Conservation (phyloP, 2,329 filamentous ascomycete genomes). For the Botrytis sinoallii region DNA sequence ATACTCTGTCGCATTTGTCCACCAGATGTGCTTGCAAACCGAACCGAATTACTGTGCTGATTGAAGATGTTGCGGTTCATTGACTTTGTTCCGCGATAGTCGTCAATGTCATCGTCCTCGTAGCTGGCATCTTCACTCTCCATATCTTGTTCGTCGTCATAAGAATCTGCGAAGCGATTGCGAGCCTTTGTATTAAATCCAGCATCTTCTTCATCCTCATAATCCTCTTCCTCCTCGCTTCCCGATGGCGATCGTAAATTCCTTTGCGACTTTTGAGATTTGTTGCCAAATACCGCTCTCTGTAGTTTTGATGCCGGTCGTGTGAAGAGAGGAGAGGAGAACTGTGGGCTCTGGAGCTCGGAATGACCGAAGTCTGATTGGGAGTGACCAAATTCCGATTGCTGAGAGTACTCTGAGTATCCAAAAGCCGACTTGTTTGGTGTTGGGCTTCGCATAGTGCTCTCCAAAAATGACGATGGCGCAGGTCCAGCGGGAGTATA, state of each 20-base stretch:
- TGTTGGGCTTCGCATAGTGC: slow-evolving; percentile 44
- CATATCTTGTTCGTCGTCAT: slow-evolving; percentile 40
- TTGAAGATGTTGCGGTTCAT: slow-evolving; percentile 31
- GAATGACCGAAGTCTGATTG: slow-evolving; percentile 27
- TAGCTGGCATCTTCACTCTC: slow-evolving; percentile 43
- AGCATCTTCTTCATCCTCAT: slow-evolving; percentile 43
- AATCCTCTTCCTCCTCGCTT: slow-evolving; percentile 44
- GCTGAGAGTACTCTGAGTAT: slow-evolving; percentile 37
- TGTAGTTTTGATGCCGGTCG: slow-evolving; percentile 31
- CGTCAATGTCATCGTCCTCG: slow-evolving; percentile 37
- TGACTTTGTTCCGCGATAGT: slow-evolving; percentile 30
- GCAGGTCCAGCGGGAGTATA: slow-evolving; percentile 55
- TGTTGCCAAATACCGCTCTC: slow-evolving; percentile 42
- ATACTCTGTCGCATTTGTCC: slow-evolving; percentile 23
- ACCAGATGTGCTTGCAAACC: slow-evolving; percentile 21
- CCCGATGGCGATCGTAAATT: slow-evolving; percentile 34
- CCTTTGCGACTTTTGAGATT: slow-evolving; percentile 22
- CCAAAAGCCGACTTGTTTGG: slow-evolving; percentile 33
- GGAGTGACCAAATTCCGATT: slow-evolving; percentile 27
- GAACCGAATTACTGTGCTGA: slow-evolving; percentile 50
- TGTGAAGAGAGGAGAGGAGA: slow-evolving; percentile 23
- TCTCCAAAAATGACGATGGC: slow-evolving; percentile 50
- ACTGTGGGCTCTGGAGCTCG: slow-evolving; percentile 27
- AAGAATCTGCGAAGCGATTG: slow-evolving; percentile 39
- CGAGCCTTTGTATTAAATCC: slow-evolving; percentile 41